A percentile compares a stretch with the other conserved stretches of the same genome.
Conservation (phyloP, 208 protist species). For the Trypanosoma melophagium region DNA sequence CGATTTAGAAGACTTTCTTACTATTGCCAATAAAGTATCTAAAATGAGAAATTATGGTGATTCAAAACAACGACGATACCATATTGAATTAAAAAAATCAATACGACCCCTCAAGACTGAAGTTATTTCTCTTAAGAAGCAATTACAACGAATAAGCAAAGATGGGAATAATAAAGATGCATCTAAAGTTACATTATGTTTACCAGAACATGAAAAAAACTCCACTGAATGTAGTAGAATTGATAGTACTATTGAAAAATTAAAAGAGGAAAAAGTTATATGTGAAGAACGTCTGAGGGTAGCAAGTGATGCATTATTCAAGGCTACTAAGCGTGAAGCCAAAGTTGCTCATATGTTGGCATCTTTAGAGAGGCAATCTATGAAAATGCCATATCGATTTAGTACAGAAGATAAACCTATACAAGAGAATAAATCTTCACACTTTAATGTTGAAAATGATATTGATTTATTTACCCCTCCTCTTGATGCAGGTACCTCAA, state of each 20-base stretch:
- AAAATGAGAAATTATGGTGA: background rate
- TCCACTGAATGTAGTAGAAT: background rate
- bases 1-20: constrained; percentile 11
- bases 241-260: constrained; percentile 1
- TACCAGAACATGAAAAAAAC: background rate
- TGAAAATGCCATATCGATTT: background rate
- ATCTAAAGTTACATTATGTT: background rate
- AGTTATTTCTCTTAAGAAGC: background rate
- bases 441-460: background rate
- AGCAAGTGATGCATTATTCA: background rate
- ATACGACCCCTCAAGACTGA: background rate
- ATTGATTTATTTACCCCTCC: background rate
- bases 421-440: background rate
- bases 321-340: background rate
- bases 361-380: background rate
- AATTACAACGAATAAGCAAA: background rate
- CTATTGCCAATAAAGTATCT: background rate
- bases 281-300: constrained; percentile 5
- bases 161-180: constrained; percentile 11
- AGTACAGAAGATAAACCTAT: background rate
- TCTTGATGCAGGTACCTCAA: background rate
- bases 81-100: constrained; percentile 8
- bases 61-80: background rate
- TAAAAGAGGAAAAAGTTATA: constrained; percentile 2
- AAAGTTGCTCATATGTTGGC: constrained; percentile 4